Conservation (phyloP, 371 early-diverging fungal genomes). For the Circinella umbellata region DNA sequence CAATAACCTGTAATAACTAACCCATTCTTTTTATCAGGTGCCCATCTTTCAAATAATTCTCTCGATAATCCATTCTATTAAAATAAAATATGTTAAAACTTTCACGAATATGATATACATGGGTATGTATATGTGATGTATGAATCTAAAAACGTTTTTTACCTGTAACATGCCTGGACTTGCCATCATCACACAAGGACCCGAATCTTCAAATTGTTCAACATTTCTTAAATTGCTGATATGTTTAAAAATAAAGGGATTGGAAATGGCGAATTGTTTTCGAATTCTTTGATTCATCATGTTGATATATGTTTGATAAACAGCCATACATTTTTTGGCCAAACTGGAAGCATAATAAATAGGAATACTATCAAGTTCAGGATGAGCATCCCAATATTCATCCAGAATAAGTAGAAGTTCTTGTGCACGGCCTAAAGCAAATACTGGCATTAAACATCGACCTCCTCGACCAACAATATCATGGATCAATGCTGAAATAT, state of each 20-base stretch:
- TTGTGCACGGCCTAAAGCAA: constrained; percentile 99
- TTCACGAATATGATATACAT: too few species aligned
- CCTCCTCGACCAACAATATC: constrained; percentile 97
- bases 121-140: too few species aligned
- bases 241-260: constrained; percentile 99
- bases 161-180: constrained; percentile 99
- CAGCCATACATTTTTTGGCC: constrained; percentile 98
- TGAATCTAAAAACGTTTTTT: background rate
- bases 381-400: constrained; percentile 98
- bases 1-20: constrained; percentile 99
- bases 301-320: constrained; percentile 99
- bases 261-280: constrained; percentile 88
- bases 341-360: constrained; percentile 98
- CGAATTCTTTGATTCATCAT: constrained; percentile 99
- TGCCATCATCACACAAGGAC: constrained; percentile 99
- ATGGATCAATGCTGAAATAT: constrained; percentile 73
- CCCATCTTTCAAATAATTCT: constrained; percentile 99
- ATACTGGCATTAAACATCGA: constrained; percentile 98
- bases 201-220: constrained; percentile 96
- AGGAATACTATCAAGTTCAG: constrained; percentile 95
- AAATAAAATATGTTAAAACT: background rate
- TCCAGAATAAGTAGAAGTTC: constrained; percentile 99
- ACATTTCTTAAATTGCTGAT: constrained; percentile 94
- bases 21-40: constrained; percentile 94
- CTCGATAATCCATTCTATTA: constrained; percentile 92